Evolutionary conservation across 768 basidiomycete species (phyloP), one percentile per base, ranked within the genome.

Genomic region (Boletus huronensis): DNA sequence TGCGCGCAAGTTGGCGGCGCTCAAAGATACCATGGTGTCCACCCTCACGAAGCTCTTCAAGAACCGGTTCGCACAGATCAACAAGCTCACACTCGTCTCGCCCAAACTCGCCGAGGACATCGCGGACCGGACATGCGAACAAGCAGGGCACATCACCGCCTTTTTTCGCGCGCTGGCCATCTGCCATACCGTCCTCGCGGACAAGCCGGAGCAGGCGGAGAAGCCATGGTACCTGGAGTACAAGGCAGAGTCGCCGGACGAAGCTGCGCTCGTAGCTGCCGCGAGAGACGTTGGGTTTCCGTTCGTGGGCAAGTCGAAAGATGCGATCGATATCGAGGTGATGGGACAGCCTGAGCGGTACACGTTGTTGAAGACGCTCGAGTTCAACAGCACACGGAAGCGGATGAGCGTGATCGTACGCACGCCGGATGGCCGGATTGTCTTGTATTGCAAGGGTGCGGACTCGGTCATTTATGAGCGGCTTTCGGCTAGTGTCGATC

Each of bases 121-220:
- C 35, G 76, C 82, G 5, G 79, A 92, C 62, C 80, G 79, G 13
- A 64, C 76, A 6, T 75, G 76, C 0, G 76, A 77, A 16, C 88
- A 95, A 60, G 80, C 86, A 5, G 67, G 70, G 3, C 82, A 85
- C 57, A 77, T 95, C 55, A 78, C 87, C 54, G 83, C 85, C 7
- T 98, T 98, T 75, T 98, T 96, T 77, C 85, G 91, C n/a, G 93
- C 93, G 0, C 77, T 98, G n/a, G 90, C 94, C 0, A 67, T 98
- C 17, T 98, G 96, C 64, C 96, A 98, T 67, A 88, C 84, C 16
- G 96, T 97, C 41, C 80, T 98, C 11, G 79, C 93, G 0, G 93
- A 96, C 59, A 79, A 75, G 49, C 82, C 88, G 0, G 85, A 89
- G 31, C 80, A 83, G 1, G 67, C 78, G 52, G 73, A 73, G 23